A percentile compares a stretch with the other conserved stretches of the same genome.
Evolutionary conservation across 2,329 filamentous ascomycete genomes (phyloP).

Genomic region (Sporothrix brasiliensis): DNA sequence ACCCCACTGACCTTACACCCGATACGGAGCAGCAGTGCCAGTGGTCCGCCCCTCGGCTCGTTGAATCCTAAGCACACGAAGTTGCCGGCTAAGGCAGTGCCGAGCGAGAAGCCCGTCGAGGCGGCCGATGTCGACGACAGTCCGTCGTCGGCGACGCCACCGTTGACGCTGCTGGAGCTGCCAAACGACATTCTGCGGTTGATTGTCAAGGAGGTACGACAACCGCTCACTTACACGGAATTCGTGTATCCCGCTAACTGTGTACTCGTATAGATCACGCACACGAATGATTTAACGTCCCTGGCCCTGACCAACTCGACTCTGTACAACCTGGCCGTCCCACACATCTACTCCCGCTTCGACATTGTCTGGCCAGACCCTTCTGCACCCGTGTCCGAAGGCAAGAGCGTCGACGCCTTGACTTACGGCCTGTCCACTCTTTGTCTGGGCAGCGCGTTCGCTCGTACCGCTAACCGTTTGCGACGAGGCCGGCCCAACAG

Average conservation of each 20-base stretch:
- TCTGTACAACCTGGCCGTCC: slow-evolving; percentile 73
- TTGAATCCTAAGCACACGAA: slow-evolving; percentile 25
- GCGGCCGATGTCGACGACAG: slow-evolving; percentile 62
- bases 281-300: slow-evolving; percentile 79
- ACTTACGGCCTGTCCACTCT: slow-evolving; percentile 81
- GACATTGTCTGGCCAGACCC: slow-evolving; percentile 87
- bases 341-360: slow-evolving; percentile 81
- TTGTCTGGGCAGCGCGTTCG: slow-evolving; percentile 64
- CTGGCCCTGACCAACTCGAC: slow-evolving; percentile 77
- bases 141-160: slow-evolving; percentile 56
- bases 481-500: slow-evolving; percentile 30
- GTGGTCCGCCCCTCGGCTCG: neutral
- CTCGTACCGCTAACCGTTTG: slow-evolving; percentile 46
- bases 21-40: slow-evolving; percentile 22
- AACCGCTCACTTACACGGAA: too few species aligned
- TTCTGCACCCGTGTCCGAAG: slow-evolving; percentile 63
- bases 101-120: slow-evolving; percentile 61
- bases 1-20: slow-evolving; percentile 6
- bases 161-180: slow-evolving; percentile 70
- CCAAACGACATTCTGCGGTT: slow-evolving; percentile 77
- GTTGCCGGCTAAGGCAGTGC: slow-evolving; percentile 34
- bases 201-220: slow-evolving; percentile 74
- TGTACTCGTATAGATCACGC: slow-evolving; percentile 63
- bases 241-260: slow-evolving; percentile 23
- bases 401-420: slow-evolving; percentile 76